Conservation (phyloP, 257 asterid species). For the Fraxinus quadrangulata region DNA sequence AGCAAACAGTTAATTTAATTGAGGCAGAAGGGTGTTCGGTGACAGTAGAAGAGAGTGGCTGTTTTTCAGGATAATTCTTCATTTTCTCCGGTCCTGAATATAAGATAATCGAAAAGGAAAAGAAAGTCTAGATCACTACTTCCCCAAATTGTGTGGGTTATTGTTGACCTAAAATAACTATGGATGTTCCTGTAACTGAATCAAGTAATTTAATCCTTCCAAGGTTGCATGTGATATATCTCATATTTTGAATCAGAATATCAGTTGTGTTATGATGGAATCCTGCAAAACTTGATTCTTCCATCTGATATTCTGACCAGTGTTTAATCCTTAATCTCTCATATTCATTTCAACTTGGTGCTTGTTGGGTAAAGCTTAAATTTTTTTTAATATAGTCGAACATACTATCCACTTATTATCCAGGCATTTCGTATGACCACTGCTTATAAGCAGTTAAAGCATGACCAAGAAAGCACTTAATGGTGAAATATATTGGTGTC, state of each 20-base stretch:
- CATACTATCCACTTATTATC: too few relatives aligned
- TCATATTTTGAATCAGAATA: background rate
- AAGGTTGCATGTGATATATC: background rate
- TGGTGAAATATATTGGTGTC: background rate
- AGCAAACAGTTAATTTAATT: background rate
- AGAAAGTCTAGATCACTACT: background rate
- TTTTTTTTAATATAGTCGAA: too few relatives aligned
- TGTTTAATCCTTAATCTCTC: constrained; percentile 11
- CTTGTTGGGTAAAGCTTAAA: too few relatives aligned
- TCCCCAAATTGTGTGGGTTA: background rate
- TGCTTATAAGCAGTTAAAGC: too few relatives aligned
- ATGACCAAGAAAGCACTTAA: too few relatives aligned
- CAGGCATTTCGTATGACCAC: too few relatives aligned
- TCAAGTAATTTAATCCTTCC: constrained; percentile 3
- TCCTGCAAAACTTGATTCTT: background rate
- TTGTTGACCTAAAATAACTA: background rate
- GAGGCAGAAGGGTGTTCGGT: background rate
- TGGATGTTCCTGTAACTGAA: background rate
- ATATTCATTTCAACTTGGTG: background rate
- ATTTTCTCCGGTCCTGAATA: background rate
- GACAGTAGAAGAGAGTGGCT: background rate
- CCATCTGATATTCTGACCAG: background rate
- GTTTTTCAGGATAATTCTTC: background rate
- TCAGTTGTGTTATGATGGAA: background rate
- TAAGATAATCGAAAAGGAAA: background rate